phyloP scores from a whole-genome alignment of 2,329 filamentous ascomycete species.

The Phaeosphaeria sp. region DNA sequence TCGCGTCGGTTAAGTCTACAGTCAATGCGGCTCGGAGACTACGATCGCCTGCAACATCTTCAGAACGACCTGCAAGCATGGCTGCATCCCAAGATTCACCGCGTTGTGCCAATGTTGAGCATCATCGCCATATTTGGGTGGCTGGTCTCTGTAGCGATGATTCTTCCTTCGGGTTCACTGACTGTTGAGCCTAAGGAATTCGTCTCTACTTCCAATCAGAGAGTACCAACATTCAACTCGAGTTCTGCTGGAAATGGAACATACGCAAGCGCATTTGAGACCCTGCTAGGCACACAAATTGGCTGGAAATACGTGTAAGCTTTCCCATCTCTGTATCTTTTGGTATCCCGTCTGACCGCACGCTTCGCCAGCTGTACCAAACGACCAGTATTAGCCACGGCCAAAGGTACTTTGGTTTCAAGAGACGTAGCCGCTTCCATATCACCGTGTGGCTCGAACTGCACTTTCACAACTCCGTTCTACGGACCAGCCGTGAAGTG shows the following conservation, averaged over 20 bases:
- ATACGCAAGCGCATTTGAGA: neutral
- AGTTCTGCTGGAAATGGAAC: conserved; percentile 5
- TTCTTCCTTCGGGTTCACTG: conserved; percentile 5
- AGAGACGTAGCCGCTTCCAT: conserved; percentile 1
- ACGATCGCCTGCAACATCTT: conserved; percentile 1
- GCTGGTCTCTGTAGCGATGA: neutral
- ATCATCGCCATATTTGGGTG: conserved; percentile 4
- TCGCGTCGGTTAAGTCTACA: conserved; percentile 5
- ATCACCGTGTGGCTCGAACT: conserved; percentile 5
- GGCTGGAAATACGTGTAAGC: neutral
- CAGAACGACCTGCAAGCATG: neutral
- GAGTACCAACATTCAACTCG: conserved; percentile 1
- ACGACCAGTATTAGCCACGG: neutral
- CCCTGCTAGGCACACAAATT: neutral
- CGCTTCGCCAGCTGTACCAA: neutral
- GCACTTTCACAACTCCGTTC: conserved; percentile 3
- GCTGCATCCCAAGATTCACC: neutral
- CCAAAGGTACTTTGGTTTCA: conserved; percentile 4
- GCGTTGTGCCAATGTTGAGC: conserved; percentile 1
- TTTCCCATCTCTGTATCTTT: no score
- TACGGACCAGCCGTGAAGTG: conserved; percentile 5
- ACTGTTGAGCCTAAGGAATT: conserved; percentile 3
- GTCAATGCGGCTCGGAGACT: conserved; percentile 1
- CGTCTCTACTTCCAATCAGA: neutral
- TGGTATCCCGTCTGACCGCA: neutral